These are phyloP conservation scores for Penicillium turbatum DNA, from an alignment of 495 filamentous ascomycete species.

Conservation along the genomic window DNA sequence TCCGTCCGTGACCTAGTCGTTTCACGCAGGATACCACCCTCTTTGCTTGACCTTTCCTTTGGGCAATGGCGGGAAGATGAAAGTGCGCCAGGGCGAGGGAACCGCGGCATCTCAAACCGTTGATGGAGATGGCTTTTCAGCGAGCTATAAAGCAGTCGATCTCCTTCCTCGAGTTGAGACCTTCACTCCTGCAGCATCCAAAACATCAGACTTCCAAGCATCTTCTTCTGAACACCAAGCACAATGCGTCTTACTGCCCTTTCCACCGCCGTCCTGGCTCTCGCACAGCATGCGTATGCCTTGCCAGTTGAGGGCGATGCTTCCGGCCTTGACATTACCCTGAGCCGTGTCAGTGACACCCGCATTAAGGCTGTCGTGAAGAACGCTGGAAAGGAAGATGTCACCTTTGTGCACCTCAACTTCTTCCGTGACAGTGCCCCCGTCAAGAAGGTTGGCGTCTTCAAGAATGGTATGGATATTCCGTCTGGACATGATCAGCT, in stretches of 20 bases:
- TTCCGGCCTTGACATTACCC: constrained; percentile 47
- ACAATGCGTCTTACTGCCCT: constrained; percentile 18
- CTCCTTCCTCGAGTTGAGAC: neutral
- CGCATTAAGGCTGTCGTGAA: constrained; percentile 57
- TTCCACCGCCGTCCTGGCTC: constrained; percentile 32
- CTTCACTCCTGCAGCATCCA: neutral
- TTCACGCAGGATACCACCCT: constrained; percentile 6
- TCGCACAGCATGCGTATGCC: constrained; percentile 38
- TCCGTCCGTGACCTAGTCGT: neutral
- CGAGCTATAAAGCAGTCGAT: neutral
- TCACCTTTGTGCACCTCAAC: constrained; percentile 59
- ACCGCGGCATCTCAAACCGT: neutral
- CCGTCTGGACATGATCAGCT: neutral
- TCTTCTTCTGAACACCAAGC: neutral
- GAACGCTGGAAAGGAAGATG: constrained; percentile 50
- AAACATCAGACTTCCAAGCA: neutral
- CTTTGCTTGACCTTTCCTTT: neutral
- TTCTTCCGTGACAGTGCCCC: constrained; percentile 55
- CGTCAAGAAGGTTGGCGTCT: constrained; percentile 59
- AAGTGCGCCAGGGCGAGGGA: neutral
- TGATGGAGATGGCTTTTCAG: neutral
- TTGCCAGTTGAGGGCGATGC: constrained; percentile 41
- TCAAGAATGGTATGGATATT: constrained; percentile 42
- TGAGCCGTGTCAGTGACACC: constrained; percentile 51
- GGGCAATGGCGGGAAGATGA: constrained; percentile 1